Evolutionary conservation across 164 flowering plant species (phyloP).

Genomic region (Platanus orientalis): DNA sequence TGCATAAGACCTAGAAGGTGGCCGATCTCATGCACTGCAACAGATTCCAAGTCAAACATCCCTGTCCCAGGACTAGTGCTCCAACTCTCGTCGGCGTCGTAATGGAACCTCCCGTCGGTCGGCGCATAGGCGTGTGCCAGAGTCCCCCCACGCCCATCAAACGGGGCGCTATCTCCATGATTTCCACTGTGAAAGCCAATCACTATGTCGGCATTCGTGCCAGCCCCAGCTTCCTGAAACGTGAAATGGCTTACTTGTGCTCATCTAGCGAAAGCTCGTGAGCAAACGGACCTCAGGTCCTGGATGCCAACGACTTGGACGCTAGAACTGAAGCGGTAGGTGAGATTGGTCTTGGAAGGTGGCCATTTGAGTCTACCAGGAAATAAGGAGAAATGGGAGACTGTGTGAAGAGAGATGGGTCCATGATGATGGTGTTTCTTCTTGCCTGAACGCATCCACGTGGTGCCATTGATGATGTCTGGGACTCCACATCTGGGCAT

Average conservation of each 20-base stretch:
- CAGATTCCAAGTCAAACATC: constrained; percentile 27
- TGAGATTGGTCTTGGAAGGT: constrained; percentile 5
- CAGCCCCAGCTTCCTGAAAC: background rate
- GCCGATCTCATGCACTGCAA: constrained; percentile 52
- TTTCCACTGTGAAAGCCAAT: constrained; percentile 7
- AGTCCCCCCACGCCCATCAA: constrained; percentile 23
- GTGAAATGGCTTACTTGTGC: constrained; percentile 1
- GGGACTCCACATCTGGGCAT: constrained; percentile 28
- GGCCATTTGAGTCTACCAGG: constrained; percentile 11
- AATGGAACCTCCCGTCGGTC: constrained; percentile 23
- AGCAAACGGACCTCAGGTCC: background rate
- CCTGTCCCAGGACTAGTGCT: background rate
- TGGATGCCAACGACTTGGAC: background rate
- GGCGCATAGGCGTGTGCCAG: constrained; percentile 34
- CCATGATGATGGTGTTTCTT: background rate
- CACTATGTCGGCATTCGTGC: constrained; percentile 8
- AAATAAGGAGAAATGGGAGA: constrained; percentile 2
- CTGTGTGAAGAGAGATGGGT: background rate
- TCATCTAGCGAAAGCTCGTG: constrained; percentile 15
- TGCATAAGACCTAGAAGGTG: constrained; percentile 48
- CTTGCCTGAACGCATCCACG: background rate
- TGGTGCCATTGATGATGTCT: constrained; percentile 23
- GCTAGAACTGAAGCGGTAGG: constrained; percentile 1
- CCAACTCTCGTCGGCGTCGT: constrained; percentile 26
- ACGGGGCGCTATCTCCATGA: constrained; percentile 23